A percentile compares a stretch with the other conserved stretches of the same genome.
phyloP scores from a whole-genome alignment of 148 eudicot genomes.

The Nyssa sinensis region DNA sequence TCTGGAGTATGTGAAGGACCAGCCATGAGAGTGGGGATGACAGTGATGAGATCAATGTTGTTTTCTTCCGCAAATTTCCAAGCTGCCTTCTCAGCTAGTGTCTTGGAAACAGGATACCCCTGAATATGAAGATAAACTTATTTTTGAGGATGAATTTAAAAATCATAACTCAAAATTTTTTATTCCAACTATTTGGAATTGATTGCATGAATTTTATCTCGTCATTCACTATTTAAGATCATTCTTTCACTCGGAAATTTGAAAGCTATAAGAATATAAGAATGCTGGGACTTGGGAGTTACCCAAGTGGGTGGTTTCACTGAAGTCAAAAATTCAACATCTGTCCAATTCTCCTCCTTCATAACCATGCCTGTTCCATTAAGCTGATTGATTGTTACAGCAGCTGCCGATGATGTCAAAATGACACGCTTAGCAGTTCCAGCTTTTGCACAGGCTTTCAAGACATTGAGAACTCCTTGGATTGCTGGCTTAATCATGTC shows the following conservation, averaged over 20 bases:
- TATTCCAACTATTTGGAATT: too few species aligned
- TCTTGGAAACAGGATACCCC: constrained; percentile 72
- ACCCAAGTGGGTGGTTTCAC: constrained; percentile 70
- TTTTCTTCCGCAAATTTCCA: constrained; percentile 64
- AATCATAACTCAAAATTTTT: too few species aligned
- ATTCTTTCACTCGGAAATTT: not conserved
- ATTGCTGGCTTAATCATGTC: constrained; percentile 74
- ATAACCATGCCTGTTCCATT: constrained; percentile 45
- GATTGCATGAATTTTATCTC: too few species aligned
- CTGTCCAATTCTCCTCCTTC: constrained; percentile 59
- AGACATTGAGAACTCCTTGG: constrained; percentile 52
- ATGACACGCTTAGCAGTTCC: constrained; percentile 57
- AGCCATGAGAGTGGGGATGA: constrained; percentile 55
- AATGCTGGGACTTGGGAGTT: constrained; percentile 5
- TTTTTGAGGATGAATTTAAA: too few species aligned
- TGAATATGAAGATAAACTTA: constrained; percentile 21
- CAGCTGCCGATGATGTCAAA: constrained; percentile 72
- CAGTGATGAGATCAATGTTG: constrained; percentile 56
- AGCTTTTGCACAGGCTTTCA: constrained; percentile 46
- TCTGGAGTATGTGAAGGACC: constrained; percentile 55
- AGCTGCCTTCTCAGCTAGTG: constrained; percentile 56
- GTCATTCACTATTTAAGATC: too few species aligned
- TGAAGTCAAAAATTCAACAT: constrained; percentile 48
- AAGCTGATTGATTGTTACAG: constrained; percentile 46
- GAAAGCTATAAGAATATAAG: not conserved